phyloP scores from a whole-genome alignment of 257 asterid species.

The Verbena officinalis region DNA sequence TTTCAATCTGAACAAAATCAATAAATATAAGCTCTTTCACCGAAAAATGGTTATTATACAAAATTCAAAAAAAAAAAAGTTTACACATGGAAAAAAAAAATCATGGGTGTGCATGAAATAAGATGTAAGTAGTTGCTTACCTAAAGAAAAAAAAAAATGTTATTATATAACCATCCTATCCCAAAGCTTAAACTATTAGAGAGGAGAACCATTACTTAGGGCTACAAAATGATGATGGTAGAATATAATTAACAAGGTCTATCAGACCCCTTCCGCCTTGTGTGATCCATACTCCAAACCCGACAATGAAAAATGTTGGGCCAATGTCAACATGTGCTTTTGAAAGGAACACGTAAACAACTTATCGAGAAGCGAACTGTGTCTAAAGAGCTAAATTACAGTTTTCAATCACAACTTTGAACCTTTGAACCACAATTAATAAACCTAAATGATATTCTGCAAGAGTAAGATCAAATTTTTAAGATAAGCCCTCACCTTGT shows the following conservation, averaged over 20 bases:
- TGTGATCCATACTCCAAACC: slow-evolving; percentile 1
- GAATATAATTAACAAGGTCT: too few species aligned
- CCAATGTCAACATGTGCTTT: background rate
- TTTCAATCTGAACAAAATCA: slow-evolving; percentile 65
- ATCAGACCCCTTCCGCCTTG: too few species aligned
- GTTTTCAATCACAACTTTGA: background rate
- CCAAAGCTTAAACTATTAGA: too few species aligned
- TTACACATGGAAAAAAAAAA: too few species aligned
- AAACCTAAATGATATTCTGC: slow-evolving; percentile 3
- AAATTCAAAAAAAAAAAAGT: background rate
- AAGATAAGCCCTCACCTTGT: slow-evolving; percentile 58
- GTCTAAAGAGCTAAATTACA: background rate
- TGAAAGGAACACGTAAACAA: background rate
- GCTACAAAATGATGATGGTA: too few species aligned
- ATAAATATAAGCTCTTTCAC: slow-evolving; percentile 24
- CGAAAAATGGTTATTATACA: slow-evolving; percentile 6
- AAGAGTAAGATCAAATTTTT: slow-evolving; percentile 1
- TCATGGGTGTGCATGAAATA: too few species aligned
- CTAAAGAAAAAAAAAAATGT: too few species aligned
- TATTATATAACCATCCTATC: too few species aligned
- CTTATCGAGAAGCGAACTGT: background rate
- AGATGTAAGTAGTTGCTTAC: too few species aligned
- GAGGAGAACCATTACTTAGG: too few species aligned
- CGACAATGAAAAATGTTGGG: background rate
- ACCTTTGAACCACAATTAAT: background rate